Evolutionary conservation across 2,329 filamentous ascomycete species (phyloP), one percentile per base, ranked within the genome.

Genomic region (Cyphellophora attinorum): DNA sequence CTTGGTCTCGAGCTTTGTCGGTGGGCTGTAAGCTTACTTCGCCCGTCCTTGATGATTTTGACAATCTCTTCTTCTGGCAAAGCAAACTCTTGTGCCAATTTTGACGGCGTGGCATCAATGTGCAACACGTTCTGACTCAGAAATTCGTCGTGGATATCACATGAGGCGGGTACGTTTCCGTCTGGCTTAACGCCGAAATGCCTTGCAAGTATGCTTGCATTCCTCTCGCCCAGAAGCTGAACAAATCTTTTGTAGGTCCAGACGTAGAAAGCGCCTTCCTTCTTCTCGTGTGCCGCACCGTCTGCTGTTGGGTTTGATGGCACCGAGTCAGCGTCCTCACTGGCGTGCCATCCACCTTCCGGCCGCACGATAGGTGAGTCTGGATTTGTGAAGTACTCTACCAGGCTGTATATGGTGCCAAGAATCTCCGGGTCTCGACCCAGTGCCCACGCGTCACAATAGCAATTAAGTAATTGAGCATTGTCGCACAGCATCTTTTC

Each of bases 401-500:
- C 83, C 37, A 95, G 70, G 53, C 93, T 85, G 45, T 85, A 73
- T 2, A 91, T 79, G 2, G 81, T 77, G 28, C 83, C 78, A 10
- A 85, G 71, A 39, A 94, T 76, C 48, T 93, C 82, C 4, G 74
- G 69, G 8, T 80, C 70, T 32, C 71, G 68, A 0, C 72, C 76
- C 16, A 78, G 61, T 11, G 85, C 68, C 68, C 88, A 96, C 0
- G 84, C 88, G 51, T 95, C 86, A 5, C 93, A 68, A 50, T 91
- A 96, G 5, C 91, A 69, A 15, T 79, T 73, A 2, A 98, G 64
- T 1, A 96, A 69, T 47, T 95, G 80, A 0, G 84, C 80, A 51
- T 98, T 93, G 53, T 96, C 91, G 35, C 85, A 86, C 6, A 95
- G 73, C 72, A 96, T 86, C 65, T 96, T 96, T 63, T 98, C 91